Evolutionary conservation across 2,329 filamentous ascomycete species (phyloP), one percentile per base, ranked within the genome.

Genomic region (Aureobasidium sp.): DNA sequence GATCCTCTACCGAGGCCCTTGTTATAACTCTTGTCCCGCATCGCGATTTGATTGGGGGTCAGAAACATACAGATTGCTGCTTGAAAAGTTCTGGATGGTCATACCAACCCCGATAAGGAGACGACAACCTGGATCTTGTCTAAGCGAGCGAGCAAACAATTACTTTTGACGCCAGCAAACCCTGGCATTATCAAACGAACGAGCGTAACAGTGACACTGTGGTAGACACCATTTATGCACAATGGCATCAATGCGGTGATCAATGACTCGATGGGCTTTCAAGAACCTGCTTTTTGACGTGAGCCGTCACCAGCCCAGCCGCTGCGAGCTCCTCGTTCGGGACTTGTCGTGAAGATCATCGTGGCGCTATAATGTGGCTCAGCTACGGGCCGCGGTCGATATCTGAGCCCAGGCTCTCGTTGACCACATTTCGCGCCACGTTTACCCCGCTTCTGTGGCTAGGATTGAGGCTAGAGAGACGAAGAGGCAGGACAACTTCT

Each of bases 181-280:
- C 32, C 44, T 12, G 22, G 34, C 32, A 19, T 38, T n/a, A 29
- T 39, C 16, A 17, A 49, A 49, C 30, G 34, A 41, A 32, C 32
- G 17, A 12, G 14, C 16, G 48, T 17, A 17, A 37, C 24, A 17
- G 25, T 41, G 35, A 24, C 32, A 40, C 27, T 41, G 27, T 51
- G 48, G 48, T 27, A 51, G 37, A 41, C 22, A 6, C 12, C 11
- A 17, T 21, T 17, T 25, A 51, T 51, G 48, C 37, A 51, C 37
- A 51, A 51, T 51, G 48, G 48, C 48, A 51, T 51, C 48, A 51
- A 41, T 30, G 5, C 21, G 48, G 27, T 41, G 48, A 51, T 51
- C 48, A 19, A 19, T 51, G 37, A 51, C 48, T 37, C 19, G 17
- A 41, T 41, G 7, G 17, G 27, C 27, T 27, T 11, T 24, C 27